Percentiles rank a stretch among this genome's conserved stretches.
phyloP scores from a whole-genome alignment of 176 grass and related monocot species.

The Eragrostis nindensis region DNA sequence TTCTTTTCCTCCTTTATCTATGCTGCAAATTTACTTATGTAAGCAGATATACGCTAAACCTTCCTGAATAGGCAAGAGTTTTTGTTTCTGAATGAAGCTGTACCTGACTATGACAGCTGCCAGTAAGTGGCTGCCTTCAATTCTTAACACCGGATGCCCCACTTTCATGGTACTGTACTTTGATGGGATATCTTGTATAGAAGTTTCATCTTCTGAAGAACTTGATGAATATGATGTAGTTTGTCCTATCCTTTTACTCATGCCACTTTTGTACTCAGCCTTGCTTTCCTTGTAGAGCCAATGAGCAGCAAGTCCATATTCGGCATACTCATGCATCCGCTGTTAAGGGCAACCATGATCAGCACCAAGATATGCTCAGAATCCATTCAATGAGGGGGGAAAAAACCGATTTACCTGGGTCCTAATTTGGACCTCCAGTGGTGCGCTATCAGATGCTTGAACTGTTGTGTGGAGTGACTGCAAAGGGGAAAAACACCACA shows the following conservation, averaged over 20 bases:
- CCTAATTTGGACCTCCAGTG: constrained; percentile 95
- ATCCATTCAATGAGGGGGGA: constrained; percentile 39
- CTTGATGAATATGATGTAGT: constrained; percentile 63
- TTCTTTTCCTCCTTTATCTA: constrained; percentile 88
- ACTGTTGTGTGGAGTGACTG: constrained; percentile 97
- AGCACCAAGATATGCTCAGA: constrained; percentile 38
- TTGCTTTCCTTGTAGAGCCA: constrained; percentile 98
- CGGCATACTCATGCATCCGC: constrained; percentile 95
- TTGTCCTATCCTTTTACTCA: constrained; percentile 50
- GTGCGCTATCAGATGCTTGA: constrained; percentile 83
- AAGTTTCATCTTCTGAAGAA: constrained; percentile 69
- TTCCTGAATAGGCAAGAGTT: constrained; percentile 37
- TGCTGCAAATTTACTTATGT: constrained; percentile 57
- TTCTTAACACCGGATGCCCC: constrained; percentile 86
- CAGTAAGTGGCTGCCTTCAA: constrained; percentile 89
- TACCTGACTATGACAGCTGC: constrained; percentile 92
- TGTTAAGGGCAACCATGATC: constrained; percentile 49
- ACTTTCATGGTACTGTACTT: constrained; percentile 89
- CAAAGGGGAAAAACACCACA: constrained; percentile 35
- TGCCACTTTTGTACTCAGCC: constrained; percentile 48
- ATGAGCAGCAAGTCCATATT: constrained; percentile 93
- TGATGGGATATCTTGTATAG: constrained; percentile 58
- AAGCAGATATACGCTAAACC: constrained; percentile 34
- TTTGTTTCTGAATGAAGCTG: constrained; percentile 26
- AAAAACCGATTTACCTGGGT: constrained; percentile 61